Base-by-base conservation (phyloP, 768 basidiomycete genomes). In the Termitomyces heimii region DNA sequence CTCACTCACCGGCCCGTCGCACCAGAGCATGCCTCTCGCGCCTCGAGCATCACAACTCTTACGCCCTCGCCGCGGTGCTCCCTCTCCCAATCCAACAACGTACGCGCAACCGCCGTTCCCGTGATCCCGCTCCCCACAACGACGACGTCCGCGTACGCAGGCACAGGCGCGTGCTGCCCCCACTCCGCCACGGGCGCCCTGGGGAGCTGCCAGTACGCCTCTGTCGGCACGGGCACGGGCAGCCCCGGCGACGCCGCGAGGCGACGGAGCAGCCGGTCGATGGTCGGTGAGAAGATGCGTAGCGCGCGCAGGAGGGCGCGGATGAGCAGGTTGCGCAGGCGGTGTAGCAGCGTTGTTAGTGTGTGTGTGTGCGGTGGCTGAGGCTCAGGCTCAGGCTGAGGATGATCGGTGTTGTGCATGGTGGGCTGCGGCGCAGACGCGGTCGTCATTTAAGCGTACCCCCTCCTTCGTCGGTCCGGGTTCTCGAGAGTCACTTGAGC, bases 111-210 rank as follows among this genome's bases (percentile, higher is more conserved):
- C 1, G 83, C 76, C 0, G 85, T 76, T 4, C 88, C 88, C 0
- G 89, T 85, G 57, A 92, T 87, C 0, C 89, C 89, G n/a, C 85
- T 86, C 3, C 89, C 89, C 54, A 92, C 79, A 51, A 92, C 74
- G 26, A 89, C 82, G 2, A 91, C 70, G 60, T 92, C 90, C 5
- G 81, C 51, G 50, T 84, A 70, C 0, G 64, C 60, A 6, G 82
- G 83, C 18, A 75, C 50, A n/a, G n/a, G 7, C n/a, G 9, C 39
- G 39, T 40, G 39, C n/a, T 9, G n/a, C 16, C 72, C 72, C 35
- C 73, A 68, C 32, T 60, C 60, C 3, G 81, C 71, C 16, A 86
- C 76, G 16, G 75, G 65, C 0, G 83, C 76, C 0, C 73, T 71
- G 2, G 86, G 85, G 9, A 75, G 64, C 8, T 77, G 78, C 89